Percentiles rank a stretch among this genome's conserved stretches.
These are phyloP conservation scores for Onygena corvina DNA, from an alignment of 2,329 filamentous ascomycete genomes.

Conservation along the genomic window DNA sequence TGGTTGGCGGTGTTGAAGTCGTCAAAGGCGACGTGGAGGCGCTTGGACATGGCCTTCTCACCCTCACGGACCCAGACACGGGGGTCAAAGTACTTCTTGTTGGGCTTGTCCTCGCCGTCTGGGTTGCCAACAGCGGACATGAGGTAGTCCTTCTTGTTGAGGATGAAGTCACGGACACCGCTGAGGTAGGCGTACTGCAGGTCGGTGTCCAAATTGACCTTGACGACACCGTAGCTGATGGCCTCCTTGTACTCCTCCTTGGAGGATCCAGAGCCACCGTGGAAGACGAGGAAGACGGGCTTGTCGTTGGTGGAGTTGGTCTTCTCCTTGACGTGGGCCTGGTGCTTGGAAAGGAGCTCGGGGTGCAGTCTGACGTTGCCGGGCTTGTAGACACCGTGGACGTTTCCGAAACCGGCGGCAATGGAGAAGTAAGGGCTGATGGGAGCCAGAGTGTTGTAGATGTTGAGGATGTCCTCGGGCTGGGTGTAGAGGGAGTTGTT, in stretches of 20 bases:
- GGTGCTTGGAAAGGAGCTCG: slow-evolving; percentile 92
- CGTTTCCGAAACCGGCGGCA: slow-evolving; percentile 95
- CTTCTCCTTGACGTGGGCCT: slow-evolving; percentile 77
- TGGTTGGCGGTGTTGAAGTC: slow-evolving; percentile 83
- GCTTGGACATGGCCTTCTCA: slow-evolving; percentile 88
- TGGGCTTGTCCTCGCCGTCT: slow-evolving; percentile 91
- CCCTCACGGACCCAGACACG: slow-evolving; percentile 87
- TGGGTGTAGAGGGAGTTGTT: slow-evolving; percentile 97
- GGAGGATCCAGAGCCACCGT: slow-evolving; percentile 84
- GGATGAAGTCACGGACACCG: slow-evolving; percentile 88
- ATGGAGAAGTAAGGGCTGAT: slow-evolving; percentile 97
- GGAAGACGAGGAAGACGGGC: slow-evolving; percentile 98
- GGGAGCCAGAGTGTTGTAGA: slow-evolving; percentile 71
- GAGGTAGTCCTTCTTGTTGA: slow-evolving; percentile 92
- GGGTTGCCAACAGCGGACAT: slow-evolving; percentile 82
- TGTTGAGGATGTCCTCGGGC: slow-evolving; percentile 86
- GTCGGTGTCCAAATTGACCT: slow-evolving; percentile 99
- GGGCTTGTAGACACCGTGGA: slow-evolving; percentile 98
- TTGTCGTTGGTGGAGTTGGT: slow-evolving; percentile 60
- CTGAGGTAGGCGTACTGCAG: slow-evolving; percentile 88
- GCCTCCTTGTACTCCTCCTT: slow-evolving; percentile 85
- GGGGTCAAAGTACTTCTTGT: slow-evolving; percentile 92
- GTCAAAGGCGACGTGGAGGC: slow-evolving; percentile 66
- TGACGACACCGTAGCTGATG: slow-evolving; percentile 89
- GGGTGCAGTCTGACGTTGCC: slow-evolving; percentile 95